These are phyloP conservation scores for Strobilomyces echinocephalus DNA, from an alignment of 768 basidiomycete species.

Conservation along the genomic window DNA sequence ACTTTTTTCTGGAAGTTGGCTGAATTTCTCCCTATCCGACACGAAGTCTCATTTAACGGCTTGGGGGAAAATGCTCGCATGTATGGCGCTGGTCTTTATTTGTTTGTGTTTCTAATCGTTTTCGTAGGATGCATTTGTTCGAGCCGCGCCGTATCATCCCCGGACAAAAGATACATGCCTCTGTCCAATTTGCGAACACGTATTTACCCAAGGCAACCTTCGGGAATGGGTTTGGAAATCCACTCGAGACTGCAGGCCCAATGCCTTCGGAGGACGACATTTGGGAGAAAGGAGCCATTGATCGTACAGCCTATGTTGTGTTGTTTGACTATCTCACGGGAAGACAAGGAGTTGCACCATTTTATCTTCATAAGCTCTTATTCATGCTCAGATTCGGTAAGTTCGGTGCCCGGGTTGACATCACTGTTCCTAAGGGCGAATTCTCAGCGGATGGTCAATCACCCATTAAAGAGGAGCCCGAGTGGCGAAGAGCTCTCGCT, in stretches of 20 bases:
- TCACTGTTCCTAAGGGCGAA: not conserved
- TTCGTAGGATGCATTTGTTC: conserved; percentile 1
- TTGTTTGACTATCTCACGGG: conserved; percentile 3
- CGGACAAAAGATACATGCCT: conserved; percentile 7
- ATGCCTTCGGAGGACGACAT: conserved; percentile 3
- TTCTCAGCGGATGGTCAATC: conserved; percentile 2
- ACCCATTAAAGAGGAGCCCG: not conserved
- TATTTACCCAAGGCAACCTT: conserved; percentile 10
- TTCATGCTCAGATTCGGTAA: conserved; percentile 7
- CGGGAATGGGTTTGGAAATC: conserved; percentile 8
- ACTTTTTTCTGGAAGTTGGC: not conserved
- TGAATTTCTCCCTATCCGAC: conserved; percentile 4
- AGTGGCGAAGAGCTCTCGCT: conserved; percentile 3
- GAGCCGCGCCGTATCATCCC: conserved; percentile 7
- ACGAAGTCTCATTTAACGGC: conserved; percentile 6
- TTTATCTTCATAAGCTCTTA: conserved; percentile 4
- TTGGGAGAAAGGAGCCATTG: conserved; percentile 4
- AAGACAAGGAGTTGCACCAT: conserved; percentile 1
- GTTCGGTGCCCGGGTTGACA: not conserved
- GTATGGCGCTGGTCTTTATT: not conserved
- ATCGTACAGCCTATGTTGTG: conserved; percentile 1
- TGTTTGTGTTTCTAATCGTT: not conserved
- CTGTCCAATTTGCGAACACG: conserved; percentile 1
- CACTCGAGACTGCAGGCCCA: conserved; percentile 4
- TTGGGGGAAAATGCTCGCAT: conserved; percentile 3